Conservation (phyloP, 1,284 basidiomycete genomes). For the Singerocomus inundabilis region DNA sequence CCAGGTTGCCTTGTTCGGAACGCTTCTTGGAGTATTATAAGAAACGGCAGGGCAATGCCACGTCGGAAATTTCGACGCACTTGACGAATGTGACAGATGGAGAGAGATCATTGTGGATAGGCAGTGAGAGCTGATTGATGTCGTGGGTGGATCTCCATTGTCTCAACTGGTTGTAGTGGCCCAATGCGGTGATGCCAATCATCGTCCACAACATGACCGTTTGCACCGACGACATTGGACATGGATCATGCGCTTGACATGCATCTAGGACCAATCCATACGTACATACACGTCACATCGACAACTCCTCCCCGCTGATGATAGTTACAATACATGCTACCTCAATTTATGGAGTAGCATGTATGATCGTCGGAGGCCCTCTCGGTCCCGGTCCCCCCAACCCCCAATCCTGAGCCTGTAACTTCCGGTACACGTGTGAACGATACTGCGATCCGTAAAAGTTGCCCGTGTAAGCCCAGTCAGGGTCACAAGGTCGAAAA, state of each 20-base stretch:
- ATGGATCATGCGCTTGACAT: not conserved
- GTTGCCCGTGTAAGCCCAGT: slow-evolving; percentile 27
- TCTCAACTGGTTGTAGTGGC: not conserved
- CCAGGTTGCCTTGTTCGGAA: slow-evolving; percentile 24
- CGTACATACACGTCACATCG: slow-evolving; percentile 12
- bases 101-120: slow-evolving; percentile 7
- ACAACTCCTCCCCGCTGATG: slow-evolving; percentile 1
- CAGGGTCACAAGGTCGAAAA: slow-evolving; percentile 21
- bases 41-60: slow-evolving; percentile 8
- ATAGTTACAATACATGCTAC: slow-evolving; percentile 3
- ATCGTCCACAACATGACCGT: not conserved
- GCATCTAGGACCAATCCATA: not conserved
- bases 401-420: slow-evolving; percentile 31
- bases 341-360: slow-evolving; percentile 23
- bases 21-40: slow-evolving; percentile 8
- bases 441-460: slow-evolving; percentile 35
- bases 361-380: slow-evolving; percentile 27
- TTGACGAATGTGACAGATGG: slow-evolving; percentile 9
- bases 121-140: slow-evolving; percentile 17
- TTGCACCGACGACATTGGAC: not conserved
- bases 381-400: slow-evolving; percentile 25
- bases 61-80: slow-evolving; percentile 25
- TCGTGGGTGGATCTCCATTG: slow-evolving; percentile 11
- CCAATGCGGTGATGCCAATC: no score
- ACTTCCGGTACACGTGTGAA: slow-evolving; percentile 32